phyloP scores from a whole-genome alignment of 371 early-diverging fungal genomes.

The Saksenaea vasiformis region DNA sequence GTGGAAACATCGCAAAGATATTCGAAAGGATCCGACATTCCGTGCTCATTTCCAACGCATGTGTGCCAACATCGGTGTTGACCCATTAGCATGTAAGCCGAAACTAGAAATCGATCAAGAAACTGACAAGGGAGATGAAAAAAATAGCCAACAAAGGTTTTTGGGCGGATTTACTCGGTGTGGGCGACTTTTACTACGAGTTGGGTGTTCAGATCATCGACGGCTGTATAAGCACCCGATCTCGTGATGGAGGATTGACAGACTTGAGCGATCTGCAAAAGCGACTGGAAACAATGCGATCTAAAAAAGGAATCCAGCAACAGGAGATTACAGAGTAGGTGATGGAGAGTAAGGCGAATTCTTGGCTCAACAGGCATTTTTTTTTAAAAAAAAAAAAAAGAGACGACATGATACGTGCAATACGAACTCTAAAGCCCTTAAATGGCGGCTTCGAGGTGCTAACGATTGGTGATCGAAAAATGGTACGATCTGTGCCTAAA shows the following conservation, averaged over 20 bases:
- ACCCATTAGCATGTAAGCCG: constrained; percentile 87
- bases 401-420: constrained; percentile 86
- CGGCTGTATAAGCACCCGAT: constrained; percentile 80
- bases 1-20: constrained; percentile 82
- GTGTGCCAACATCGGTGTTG: constrained; percentile 93
- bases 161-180: constrained; percentile 91
- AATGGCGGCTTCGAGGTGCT: constrained; percentile 87
- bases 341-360: background rate
- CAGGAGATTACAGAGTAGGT: constrained; percentile 43
- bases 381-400: no score
- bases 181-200: constrained; percentile 98
- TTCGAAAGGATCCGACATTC: constrained; percentile 85
- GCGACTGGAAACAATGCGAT: constrained; percentile 68
- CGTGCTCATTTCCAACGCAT: constrained; percentile 91
- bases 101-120: background rate
- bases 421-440: constrained; percentile 82
- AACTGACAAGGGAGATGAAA: background rate
- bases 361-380: background rate
- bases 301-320: constrained; percentile 40
- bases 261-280: constrained; percentile 77
- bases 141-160: constrained; percentile 88
- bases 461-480: constrained; percentile 70
- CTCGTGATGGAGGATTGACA: constrained; percentile 90
- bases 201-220: constrained; percentile 91
- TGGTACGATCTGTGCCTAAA: constrained; percentile 89